Evolutionary conservation across 2,329 filamentous ascomycete genomes (phyloP), one percentile per base, ranked within the genome.

Genomic region (Setomelanomma holmii): DNA sequence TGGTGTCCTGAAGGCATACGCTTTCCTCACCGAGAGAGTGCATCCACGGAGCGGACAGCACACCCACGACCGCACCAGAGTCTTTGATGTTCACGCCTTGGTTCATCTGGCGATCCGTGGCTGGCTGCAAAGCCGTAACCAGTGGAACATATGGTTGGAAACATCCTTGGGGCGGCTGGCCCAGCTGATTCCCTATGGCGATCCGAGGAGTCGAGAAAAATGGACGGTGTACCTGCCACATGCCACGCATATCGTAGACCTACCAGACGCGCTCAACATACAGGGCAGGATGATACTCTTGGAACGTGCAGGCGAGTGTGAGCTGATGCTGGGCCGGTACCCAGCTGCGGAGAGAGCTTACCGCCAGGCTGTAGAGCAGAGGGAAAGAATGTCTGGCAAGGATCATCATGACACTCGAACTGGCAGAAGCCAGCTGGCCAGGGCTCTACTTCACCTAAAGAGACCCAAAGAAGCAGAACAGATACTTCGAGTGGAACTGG

Each of bases 201-300:
- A 53, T 7, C 36, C 63, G 47, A 17, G 51, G 2, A 67, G 60
- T 27, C 55, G 51, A 57, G 51, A 44, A 5, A 38, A 51, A 5
- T 74, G 69, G 67, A 53, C 48, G 23, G 21, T 45, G 30, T 74
- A 72, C 51, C 39, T 75, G 19, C 68, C 71, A 38, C 71, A 75
- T 55, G 67, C 63, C 45, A 45, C 39, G 19, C 40, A 56, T 14
- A 39, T 61, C 8, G 44, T 34, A 34, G 22, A 52, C 8, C 21
- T 36, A 12, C 22, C 46, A 33, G 49, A 54, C 22, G 4, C 45
- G 5, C 41, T 42, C 16, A 40, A 43, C 4, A 19, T 17, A 12
- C 35, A 54, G 11, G 40, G 1, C 10, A 53, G 49, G 19, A 46
- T 54, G 16, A 43, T 14, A 33, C 47, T 59, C 22, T 16, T 59